A percentile compares a stretch with the other conserved stretches of the same genome.
phyloP scores from a whole-genome alignment of 1,284 basidiomycete genomes.

The Schizopora paradoxa region DNA sequence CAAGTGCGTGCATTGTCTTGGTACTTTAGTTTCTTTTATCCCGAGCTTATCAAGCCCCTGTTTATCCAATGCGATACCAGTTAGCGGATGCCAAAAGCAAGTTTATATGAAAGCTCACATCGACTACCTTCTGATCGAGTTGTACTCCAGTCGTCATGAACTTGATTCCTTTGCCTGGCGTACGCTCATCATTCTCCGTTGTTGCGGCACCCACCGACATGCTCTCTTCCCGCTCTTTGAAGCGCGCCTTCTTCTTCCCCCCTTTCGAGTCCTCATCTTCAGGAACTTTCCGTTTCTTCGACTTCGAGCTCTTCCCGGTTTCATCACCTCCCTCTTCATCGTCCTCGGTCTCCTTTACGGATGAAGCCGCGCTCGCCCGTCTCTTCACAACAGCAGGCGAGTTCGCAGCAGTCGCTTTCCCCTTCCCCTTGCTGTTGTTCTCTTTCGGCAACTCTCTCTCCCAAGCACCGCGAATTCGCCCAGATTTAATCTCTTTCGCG shows the following conservation, averaged over 20 bases:
- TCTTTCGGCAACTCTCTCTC: slow-evolving; percentile 21
- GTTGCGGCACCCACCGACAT: slow-evolving; percentile 12
- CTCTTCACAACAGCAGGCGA: slow-evolving; percentile 3
- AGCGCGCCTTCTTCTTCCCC: slow-evolving; percentile 13
- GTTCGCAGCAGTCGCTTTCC: slow-evolving; percentile 8
- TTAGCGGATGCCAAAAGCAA: neutral
- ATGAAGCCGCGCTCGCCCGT: slow-evolving; percentile 20
- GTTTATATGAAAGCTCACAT: slow-evolving; percentile 36
- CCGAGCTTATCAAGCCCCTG: slow-evolving; percentile 61
- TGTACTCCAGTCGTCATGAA: slow-evolving; percentile 60
- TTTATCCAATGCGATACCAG: neutral
- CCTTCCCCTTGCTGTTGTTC: slow-evolving; percentile 21
- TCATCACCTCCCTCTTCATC: too few species aligned
- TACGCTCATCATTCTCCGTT: slow-evolving; percentile 20
- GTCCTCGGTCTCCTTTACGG: slow-evolving; percentile 19
- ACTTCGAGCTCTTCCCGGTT: too few species aligned
- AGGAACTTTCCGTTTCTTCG: slow-evolving; percentile 23
- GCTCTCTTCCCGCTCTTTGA: slow-evolving; percentile 15
- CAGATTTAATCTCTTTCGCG: slow-evolving; percentile 55
- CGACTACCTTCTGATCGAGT: slow-evolving; percentile 47
- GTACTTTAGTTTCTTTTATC: slow-evolving; percentile 52
- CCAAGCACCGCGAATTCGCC: slow-evolving; percentile 28
- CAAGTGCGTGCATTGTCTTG: slow-evolving; percentile 71
- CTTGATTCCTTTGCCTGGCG: slow-evolving; percentile 1
- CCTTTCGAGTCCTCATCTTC: slow-evolving; percentile 14